phyloP scores from a whole-genome alignment of 2,329 filamentous ascomycete genomes.

The Cytospora paraplurivora region DNA sequence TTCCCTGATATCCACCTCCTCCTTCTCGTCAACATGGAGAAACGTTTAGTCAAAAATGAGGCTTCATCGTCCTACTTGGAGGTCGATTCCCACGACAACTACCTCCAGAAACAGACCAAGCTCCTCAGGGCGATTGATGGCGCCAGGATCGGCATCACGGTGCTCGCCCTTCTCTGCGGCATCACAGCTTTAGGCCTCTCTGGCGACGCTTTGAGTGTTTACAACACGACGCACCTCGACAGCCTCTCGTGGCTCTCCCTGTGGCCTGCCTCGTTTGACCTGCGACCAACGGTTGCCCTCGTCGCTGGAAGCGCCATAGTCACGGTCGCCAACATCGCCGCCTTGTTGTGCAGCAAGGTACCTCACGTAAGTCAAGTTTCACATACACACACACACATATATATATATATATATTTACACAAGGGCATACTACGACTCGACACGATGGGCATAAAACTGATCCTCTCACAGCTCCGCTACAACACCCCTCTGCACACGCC shows the following conservation, averaged over 20 bases:
- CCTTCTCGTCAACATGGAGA: slow-evolving; percentile 21
- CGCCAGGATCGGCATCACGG: slow-evolving; percentile 50
- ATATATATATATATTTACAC: not conserved
- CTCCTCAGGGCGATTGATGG: slow-evolving; percentile 46
- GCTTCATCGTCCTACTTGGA: slow-evolving; percentile 52
- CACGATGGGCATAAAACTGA: not conserved
- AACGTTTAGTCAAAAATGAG: slow-evolving; percentile 25
- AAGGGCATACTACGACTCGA: not conserved
- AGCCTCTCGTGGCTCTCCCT: slow-evolving; percentile 53
- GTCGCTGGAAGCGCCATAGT: slow-evolving; percentile 55
- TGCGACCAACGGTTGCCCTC: slow-evolving; percentile 58
- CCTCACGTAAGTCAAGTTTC: slow-evolving; percentile 48
- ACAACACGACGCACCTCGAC: slow-evolving; percentile 55
- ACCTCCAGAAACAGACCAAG: slow-evolving; percentile 40
- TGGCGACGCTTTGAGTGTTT: slow-evolving; percentile 56
- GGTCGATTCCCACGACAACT: slow-evolving; percentile 44
- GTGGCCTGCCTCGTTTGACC: slow-evolving; percentile 61
- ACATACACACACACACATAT: not conserved
- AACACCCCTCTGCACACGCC: slow-evolving; percentile 40
- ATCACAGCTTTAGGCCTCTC: slow-evolving; percentile 57
- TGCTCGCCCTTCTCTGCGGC: slow-evolving; percentile 53
- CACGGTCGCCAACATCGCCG: slow-evolving; percentile 49
- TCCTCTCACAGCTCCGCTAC: slow-evolving; percentile 43
- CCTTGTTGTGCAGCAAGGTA: slow-evolving; percentile 52
- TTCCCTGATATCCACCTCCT: slow-evolving; percentile 6